Conservation (phyloP, 768 basidiomycete species). For the Obba rivulosa region DNA sequence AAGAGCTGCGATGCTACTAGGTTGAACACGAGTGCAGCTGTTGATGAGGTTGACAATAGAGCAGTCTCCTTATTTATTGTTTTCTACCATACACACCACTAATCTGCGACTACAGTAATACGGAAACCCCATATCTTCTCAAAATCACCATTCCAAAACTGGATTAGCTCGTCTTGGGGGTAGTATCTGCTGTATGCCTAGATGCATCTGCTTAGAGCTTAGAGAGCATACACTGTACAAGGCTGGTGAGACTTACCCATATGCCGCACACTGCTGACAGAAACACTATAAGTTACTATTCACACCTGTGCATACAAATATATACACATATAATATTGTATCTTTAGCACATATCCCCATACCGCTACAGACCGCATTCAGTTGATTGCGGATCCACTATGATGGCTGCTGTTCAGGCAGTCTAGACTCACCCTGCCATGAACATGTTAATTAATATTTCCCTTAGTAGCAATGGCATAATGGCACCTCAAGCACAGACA, state of each 20-base stretch:
- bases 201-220: neutral
- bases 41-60: too few species aligned
- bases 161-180: conserved; percentile 48
- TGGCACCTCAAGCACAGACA: conserved; percentile 60
- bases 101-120: conserved; percentile 21
- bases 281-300: conserved; percentile 38
- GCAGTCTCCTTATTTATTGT: conserved; percentile 5
- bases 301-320: neutral
- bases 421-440: conserved; percentile 17
- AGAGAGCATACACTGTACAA: neutral
- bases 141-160: conserved; percentile 57
- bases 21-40: too few species aligned
- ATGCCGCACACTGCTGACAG: conserved; percentile 55
- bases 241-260: conserved; percentile 45
- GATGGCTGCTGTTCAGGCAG: conserved; percentile 15
- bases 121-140: conserved; percentile 63
- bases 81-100: conserved; percentile 23
- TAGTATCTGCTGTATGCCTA: conserved; percentile 68
- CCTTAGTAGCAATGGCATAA: neutral
- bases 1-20: too few species aligned
- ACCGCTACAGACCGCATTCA: conserved; percentile 33
- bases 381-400: conserved; percentile 33
- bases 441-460: neutral
- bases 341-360: conserved; percentile 37
- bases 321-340: conserved; percentile 38